Percentiles rank a stretch among this genome's conserved stretches.
Conservation (phyloP, 495 filamentous ascomycete genomes). For the Astrothelium subdiscretum region DNA sequence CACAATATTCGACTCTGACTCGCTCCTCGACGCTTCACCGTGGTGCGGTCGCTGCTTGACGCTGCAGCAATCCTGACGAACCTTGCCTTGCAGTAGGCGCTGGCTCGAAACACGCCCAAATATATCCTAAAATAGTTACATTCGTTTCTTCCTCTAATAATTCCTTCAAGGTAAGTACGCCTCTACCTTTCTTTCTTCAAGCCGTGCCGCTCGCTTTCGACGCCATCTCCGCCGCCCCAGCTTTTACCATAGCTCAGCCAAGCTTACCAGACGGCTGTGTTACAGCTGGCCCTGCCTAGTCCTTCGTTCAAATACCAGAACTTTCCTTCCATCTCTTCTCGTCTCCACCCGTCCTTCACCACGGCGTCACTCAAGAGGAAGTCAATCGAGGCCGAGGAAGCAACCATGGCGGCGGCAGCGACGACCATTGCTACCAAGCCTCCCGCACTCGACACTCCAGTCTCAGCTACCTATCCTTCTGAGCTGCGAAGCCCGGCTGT, state of each 20-base stretch:
- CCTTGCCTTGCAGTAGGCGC: neutral
- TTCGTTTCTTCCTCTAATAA: neutral
- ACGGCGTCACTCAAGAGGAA: constrained; percentile 2
- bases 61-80: neutral
- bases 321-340: constrained; percentile 1
- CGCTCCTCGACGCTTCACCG: neutral
- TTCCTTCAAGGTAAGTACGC: neutral
- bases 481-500: constrained; percentile 53
- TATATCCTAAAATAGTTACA: constrained; percentile 1
- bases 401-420: neutral
- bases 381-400: neutral
- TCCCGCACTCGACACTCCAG: constrained; percentile 57
- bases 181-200: constrained; percentile 1
- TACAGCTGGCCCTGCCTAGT: neutral
- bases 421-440: constrained; percentile 1
- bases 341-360: constrained; percentile 1
- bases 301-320: neutral
- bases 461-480: constrained; percentile 65
- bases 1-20: neutral
- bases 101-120: neutral
- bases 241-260: neutral
- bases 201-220: neutral
- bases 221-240: neutral
- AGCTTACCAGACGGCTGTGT: neutral
- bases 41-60: neutral